phyloP scores from a whole-genome alignment of 2,329 filamentous ascomycete genomes.

The Exophiala alcalophila region DNA sequence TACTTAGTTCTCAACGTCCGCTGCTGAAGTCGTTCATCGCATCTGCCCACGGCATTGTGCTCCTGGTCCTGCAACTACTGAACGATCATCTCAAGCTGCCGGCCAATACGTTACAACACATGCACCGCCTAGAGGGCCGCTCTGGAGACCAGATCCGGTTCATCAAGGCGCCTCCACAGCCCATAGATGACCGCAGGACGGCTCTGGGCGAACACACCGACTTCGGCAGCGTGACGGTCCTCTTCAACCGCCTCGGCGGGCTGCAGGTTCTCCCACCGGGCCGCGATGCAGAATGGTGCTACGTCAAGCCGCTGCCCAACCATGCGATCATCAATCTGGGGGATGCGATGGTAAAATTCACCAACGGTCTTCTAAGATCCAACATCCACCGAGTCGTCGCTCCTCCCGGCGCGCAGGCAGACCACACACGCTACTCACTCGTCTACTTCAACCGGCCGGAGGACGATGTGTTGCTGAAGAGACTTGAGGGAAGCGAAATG shows the following conservation, averaged over 20 bases:
- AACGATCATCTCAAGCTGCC: conserved; percentile 46
- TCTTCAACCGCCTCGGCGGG: conserved; percentile 57
- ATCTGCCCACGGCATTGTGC: conserved; percentile 46
- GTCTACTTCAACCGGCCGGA: conserved; percentile 56
- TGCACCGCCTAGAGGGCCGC: conserved; percentile 45
- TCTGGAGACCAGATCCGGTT: conserved; percentile 57
- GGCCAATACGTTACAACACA: conserved; percentile 40
- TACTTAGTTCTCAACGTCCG: conserved; percentile 39
- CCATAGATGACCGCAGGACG: conserved; percentile 41
- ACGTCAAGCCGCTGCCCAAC: conserved; percentile 51
- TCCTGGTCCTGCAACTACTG: conserved; percentile 44
- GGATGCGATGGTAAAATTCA: conserved; percentile 45
- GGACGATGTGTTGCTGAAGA: conserved; percentile 46
- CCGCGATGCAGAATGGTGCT: conserved; percentile 47
- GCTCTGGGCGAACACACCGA: conserved; percentile 56
- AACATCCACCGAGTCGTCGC: conserved; percentile 51
- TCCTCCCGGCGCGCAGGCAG: conserved; percentile 49
- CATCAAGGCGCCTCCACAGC: conserved; percentile 50
- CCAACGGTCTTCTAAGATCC: conserved; percentile 40
- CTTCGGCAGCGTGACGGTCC: conserved; percentile 55
- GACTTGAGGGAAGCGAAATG: conserved; percentile 37
- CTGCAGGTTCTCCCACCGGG: conserved; percentile 52
- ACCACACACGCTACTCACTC: conserved; percentile 49
- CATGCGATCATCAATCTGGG: conserved; percentile 39
- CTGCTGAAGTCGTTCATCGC: conserved; percentile 46